Evolutionary conservation across 306 rosid species (phyloP).

Genomic region (Trifolium pratense): DNA sequence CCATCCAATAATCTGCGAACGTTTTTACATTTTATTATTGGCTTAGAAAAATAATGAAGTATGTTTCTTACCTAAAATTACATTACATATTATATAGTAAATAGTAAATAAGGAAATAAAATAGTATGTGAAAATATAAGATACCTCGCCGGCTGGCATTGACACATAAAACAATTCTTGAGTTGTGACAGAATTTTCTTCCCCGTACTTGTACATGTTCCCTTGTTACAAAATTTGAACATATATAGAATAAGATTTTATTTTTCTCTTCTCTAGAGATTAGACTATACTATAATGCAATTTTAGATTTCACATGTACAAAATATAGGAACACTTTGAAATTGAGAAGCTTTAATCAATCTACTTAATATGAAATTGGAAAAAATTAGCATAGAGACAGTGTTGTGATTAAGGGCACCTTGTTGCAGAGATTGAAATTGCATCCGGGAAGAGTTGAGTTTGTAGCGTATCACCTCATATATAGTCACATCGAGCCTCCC

Average conservation of each 20-base stretch:
- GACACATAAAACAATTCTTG: conserved; percentile 52
- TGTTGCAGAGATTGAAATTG: conserved; percentile 36
- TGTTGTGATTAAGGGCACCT: conserved; percentile 25
- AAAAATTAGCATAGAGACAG: neutral
- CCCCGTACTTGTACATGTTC: conserved; percentile 45
- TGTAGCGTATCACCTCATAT: conserved; percentile 35
- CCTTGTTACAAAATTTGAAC: conserved; percentile 41
- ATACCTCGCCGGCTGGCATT: conserved; percentile 61
- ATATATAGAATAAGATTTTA: conserved; percentile 12
- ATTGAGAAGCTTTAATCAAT: too few relatives aligned
- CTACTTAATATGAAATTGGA: neutral
- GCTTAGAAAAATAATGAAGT: conserved; percentile 28
- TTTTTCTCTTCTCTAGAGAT: too few relatives aligned
- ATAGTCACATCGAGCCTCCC: conserved; percentile 48
- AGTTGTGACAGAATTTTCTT: conserved; percentile 53
- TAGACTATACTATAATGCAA: neutral
- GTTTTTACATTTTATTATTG: neutral
- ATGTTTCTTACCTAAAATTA: neutral
- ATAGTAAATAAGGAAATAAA: neutral
- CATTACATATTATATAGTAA: neutral
- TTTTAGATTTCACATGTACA: conserved; percentile 1
- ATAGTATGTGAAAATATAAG: neutral
- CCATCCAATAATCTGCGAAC: conserved; percentile 51
- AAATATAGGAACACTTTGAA: neutral
- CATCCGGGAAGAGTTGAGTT: conserved; percentile 26